Evolutionary conservation across 2,329 filamentous ascomycete species (phyloP).

Genomic region (Pseudocercospora musae): DNA sequence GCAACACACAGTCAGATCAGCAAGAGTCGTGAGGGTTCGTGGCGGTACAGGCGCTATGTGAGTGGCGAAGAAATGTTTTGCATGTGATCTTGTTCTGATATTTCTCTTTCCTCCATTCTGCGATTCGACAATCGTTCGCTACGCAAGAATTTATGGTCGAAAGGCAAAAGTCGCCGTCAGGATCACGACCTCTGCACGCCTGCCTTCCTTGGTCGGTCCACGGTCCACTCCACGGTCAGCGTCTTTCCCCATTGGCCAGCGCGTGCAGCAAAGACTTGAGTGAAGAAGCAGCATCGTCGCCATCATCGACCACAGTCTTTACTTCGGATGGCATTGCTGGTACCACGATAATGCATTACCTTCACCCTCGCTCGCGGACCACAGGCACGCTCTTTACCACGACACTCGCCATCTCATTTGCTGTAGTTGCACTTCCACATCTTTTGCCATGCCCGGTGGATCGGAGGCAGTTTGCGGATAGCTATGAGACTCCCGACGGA

Average conservation of each 20-base stretch:
- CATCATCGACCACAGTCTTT: neutral
- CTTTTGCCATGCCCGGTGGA: conserved; percentile 82
- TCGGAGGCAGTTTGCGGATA: conserved; percentile 73
- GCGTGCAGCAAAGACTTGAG: neutral
- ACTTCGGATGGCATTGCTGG: neutral
- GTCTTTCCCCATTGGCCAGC: neutral
- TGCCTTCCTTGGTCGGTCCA: neutral
- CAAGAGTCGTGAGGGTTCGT: neutral
- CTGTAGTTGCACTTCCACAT: conserved; percentile 89
- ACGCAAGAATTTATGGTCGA: neutral
- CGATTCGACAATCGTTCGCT: neutral
- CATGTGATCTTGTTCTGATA: neutral
- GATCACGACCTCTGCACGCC: neutral
- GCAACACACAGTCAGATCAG: neutral
- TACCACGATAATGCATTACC: conserved; percentile 44
- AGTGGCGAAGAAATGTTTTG: neutral
- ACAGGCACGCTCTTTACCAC: conserved; percentile 93
- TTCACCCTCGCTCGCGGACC: conserved; percentile 89
- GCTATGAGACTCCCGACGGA: conserved; percentile 32
- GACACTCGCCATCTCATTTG: conserved; percentile 84
- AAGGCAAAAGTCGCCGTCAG: neutral
- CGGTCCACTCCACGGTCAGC: no score
- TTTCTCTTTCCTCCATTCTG: no score
- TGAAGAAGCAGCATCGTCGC: neutral
- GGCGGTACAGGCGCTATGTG: neutral